Percentiles rank a stretch among this genome's conserved stretches.
Conservation (phyloP, 1,139 yeast genomes). For the Eremothecium cymbalariae region DNA sequence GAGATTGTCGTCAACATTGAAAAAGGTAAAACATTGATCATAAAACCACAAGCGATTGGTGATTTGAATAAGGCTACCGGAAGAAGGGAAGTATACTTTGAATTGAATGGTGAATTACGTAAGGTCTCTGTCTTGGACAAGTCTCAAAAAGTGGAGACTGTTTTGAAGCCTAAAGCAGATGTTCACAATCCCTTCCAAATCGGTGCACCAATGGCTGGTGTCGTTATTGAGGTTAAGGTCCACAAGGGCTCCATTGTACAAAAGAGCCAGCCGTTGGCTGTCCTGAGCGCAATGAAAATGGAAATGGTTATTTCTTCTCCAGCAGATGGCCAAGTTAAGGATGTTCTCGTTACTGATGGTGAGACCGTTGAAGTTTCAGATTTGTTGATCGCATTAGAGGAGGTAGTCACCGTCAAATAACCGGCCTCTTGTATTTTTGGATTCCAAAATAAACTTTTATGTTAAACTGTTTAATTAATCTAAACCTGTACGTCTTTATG, state of each 20-base stretch:
- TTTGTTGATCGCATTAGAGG: constrained; percentile 40
- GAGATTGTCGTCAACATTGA: constrained; percentile 86
- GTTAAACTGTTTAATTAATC: neutral
- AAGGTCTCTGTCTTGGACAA: constrained; percentile 88
- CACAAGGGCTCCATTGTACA: constrained; percentile 81
- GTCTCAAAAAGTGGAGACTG: constrained; percentile 73
- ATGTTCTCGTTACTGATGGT: constrained; percentile 72
- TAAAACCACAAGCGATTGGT: constrained; percentile 88
- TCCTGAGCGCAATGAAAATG: constrained; percentile 98
- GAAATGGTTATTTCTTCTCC: constrained; percentile 98
- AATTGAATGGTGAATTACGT: constrained; percentile 96
- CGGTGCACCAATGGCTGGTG: constrained; percentile 99
- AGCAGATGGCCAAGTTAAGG: constrained; percentile 72
- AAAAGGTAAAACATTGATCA: constrained; percentile 86
- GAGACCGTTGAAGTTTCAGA: constrained; percentile 95
- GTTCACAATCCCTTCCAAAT: constrained; percentile 80
- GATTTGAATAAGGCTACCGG: constrained; percentile 82
- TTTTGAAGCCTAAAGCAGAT: constrained; percentile 86
- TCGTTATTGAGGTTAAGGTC: constrained; percentile 87
- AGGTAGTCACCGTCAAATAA: constrained; percentile 15
- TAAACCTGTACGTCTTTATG: neutral
- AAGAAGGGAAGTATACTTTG: constrained; percentile 92
- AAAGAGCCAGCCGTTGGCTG: constrained; percentile 95
- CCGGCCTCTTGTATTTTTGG: constrained; percentile 1
- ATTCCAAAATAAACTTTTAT: constrained; percentile 1